Evolutionary conservation across 2,329 filamentous ascomycete species (phyloP).

Genomic region (Penicillium brevicompactum): DNA sequence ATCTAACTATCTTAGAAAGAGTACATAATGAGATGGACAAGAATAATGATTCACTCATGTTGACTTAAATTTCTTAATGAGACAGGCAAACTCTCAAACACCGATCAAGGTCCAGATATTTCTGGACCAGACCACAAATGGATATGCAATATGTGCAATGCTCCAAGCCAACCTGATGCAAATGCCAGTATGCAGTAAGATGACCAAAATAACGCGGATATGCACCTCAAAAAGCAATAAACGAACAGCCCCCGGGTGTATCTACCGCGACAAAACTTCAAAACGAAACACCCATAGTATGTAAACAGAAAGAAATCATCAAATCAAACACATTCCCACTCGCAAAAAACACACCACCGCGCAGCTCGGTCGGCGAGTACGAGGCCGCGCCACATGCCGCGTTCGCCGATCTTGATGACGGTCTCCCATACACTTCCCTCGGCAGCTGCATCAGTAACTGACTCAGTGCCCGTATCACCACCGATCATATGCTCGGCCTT

Average conservation of each 20-base stretch:
- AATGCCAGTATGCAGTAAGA: conserved; percentile 25
- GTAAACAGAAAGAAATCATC: neutral
- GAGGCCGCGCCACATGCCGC: conserved; percentile 63
- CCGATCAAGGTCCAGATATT: conserved; percentile 7
- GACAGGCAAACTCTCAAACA: conserved; percentile 10
- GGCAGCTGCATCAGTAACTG: conserved; percentile 38
- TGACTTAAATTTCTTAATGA: conserved; percentile 2
- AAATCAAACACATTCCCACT: conserved; percentile 63
- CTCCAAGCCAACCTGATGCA: conserved; percentile 27
- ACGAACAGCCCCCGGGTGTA: neutral
- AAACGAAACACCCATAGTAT: conserved; percentile 4
- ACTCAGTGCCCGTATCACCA: conserved; percentile 32
- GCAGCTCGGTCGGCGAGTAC: conserved; percentile 67
- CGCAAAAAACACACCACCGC: conserved; percentile 69
- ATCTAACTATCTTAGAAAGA: neutral
- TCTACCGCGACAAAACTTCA: conserved; percentile 3
- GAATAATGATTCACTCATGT: neutral
- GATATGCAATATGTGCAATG: conserved; percentile 25
- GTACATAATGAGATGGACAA: neutral
- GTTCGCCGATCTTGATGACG: conserved; percentile 67
- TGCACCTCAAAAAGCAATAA: conserved; percentile 9
- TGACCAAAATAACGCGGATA: conserved; percentile 2
- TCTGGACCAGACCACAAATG: conserved; percentile 6
- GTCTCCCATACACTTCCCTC: conserved; percentile 67
- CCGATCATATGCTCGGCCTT: conserved; percentile 50